These are phyloP conservation scores for Ceratobasidium sp. DNA, from an alignment of 1,284 basidiomycete genomes.

Conservation along the genomic window DNA sequence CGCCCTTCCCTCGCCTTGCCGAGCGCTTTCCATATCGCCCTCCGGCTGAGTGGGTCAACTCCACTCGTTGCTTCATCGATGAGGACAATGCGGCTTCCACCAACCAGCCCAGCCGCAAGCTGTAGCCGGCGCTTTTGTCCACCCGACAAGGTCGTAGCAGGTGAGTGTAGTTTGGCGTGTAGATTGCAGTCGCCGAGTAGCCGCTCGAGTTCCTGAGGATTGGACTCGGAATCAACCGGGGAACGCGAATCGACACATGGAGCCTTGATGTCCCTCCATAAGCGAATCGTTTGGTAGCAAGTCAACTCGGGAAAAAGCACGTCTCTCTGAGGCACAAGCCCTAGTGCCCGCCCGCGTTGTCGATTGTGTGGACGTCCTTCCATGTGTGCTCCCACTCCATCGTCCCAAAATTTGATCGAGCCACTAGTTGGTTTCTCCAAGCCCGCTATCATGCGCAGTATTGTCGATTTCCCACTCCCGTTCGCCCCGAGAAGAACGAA, in stretches of 20 bases:
- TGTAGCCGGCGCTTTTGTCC: conserved; percentile 85
- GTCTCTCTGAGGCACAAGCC: conserved; percentile 84
- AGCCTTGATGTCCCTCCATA: conserved; percentile 78
- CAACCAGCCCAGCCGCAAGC: conserved; percentile 76
- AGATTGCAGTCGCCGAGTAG: conserved; percentile 75
- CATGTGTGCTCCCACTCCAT: conserved; percentile 47
- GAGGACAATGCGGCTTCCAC: conserved; percentile 68
- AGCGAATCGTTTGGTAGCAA: conserved; percentile 72
- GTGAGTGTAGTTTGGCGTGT: conserved; percentile 67
- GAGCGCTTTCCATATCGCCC: conserved; percentile 78
- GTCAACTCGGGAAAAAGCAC: conserved; percentile 80
- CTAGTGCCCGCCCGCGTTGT: conserved; percentile 67
- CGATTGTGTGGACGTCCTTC: conserved; percentile 33
- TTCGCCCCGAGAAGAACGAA: conserved; percentile 72
- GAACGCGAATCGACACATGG: conserved; percentile 54
- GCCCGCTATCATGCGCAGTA: conserved; percentile 69
- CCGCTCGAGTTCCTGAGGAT: conserved; percentile 54
- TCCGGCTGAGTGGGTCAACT: conserved; percentile 77
- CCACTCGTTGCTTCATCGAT: conserved; percentile 80
- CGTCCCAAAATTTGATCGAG: conserved; percentile 67
- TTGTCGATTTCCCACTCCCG: conserved; percentile 80
- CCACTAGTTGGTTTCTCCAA: conserved; percentile 67
- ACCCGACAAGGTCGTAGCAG: conserved; percentile 71
- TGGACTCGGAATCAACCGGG: conserved; percentile 35
- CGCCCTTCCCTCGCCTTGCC: conserved; percentile 69